Base-by-base conservation (phyloP, 2,329 filamentous ascomycete genomes). In the Botryotinia convoluta region DNA sequence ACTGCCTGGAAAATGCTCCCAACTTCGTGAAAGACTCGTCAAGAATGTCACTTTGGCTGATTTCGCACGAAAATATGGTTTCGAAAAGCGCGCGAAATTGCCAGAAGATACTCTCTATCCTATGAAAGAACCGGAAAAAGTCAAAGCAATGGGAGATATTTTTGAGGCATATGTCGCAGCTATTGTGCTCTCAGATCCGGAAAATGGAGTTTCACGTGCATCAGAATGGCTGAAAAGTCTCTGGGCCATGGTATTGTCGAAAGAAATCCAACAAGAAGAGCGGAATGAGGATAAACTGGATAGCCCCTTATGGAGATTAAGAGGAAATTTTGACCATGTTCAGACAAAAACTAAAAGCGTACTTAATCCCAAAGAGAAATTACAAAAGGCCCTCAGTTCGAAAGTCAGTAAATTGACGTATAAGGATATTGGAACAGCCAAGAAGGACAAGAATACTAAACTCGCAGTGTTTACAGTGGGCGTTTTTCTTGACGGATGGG, bases 161-260 rank as follows among this genome's bases (percentile, higher is more conserved):
- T 97, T 98, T 78, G 95, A 98, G 81, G 92, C 95, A 0, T 98
- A 97, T 78, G 89, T 97, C 26, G 95, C 92, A 14, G 95, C 92
- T 4, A 83, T 95, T 9, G 87, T 97, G 48, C 83, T 93, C 3
- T 90, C 91, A 1, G 88, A 94, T 77, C 86, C 89, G 0, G 82
- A 84, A 4, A 81, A 88, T 64, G 94, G 95, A 1, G 87, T 92
- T 64, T 75, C 82, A 12, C 86, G 85, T 2, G 90, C 88, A 2
- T 86, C 91, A 69, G 81, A 86, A 22, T 98, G 94, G 94, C 83
- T 98, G 63, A 91, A 89, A 69, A 83, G 86, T 12, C 84, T 98
- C 0, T 98, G 94, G 94, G 87, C 87, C 6, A 88, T 86, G 64
- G 89, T 88, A 7, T 83, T 97, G 54, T 80, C 84, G 42, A 82